Percentiles rank a stretch among this genome's conserved stretches.
Evolutionary conservation across 2,329 filamentous ascomycete species (phyloP).

Genomic region (Venturia pyrina): DNA sequence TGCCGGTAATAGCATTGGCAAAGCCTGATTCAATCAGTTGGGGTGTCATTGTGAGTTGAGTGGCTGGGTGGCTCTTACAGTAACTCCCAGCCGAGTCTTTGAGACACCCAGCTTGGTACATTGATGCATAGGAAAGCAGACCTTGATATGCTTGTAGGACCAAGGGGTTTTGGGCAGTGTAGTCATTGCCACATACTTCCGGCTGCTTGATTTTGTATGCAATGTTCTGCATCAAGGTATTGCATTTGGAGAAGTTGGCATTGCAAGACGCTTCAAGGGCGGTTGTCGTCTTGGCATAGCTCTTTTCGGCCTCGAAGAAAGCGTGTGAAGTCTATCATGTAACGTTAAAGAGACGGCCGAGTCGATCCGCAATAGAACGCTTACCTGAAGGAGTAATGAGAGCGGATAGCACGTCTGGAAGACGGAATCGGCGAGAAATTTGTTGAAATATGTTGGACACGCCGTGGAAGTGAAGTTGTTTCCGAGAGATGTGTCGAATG

Average conservation of each 20-base stretch:
- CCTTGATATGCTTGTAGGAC: slow-evolving; percentile 68
- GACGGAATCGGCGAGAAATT: slow-evolving; percentile 53
- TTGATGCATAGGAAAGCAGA: slow-evolving; percentile 62
- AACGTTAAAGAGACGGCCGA: slow-evolving; percentile 15
- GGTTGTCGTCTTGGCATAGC: slow-evolving; percentile 60
- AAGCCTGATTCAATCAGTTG: slow-evolving; percentile 40
- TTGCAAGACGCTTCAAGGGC: slow-evolving; percentile 71
- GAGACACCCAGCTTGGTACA: slow-evolving; percentile 76
- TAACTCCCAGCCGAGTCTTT: slow-evolving; percentile 53
- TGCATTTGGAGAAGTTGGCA: slow-evolving; percentile 57
- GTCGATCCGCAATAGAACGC: slow-evolving; percentile 17
- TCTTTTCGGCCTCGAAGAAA: slow-evolving; percentile 72
- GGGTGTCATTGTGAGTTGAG: neutral
- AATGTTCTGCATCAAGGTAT: slow-evolving; percentile 50
- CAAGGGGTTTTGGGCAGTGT: slow-evolving; percentile 52
- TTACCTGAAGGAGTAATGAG: slow-evolving; percentile 71
- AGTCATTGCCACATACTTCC: slow-evolving; percentile 63
- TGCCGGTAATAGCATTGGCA: slow-evolving; percentile 66
- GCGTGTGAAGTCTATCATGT: slow-evolving; percentile 59
- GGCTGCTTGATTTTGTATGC: slow-evolving; percentile 54
- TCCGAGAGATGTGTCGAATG: slow-evolving; percentile 39
- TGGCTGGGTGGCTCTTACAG: slow-evolving; percentile 43
- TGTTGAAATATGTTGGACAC: slow-evolving; percentile 59
- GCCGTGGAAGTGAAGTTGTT: slow-evolving; percentile 41
- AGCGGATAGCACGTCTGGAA: slow-evolving; percentile 72